Percentiles rank a stretch among this genome's conserved stretches.
These are phyloP conservation scores for Trametes punicea DNA, from an alignment of 768 basidiomycete species.

Conservation along the genomic window DNA sequence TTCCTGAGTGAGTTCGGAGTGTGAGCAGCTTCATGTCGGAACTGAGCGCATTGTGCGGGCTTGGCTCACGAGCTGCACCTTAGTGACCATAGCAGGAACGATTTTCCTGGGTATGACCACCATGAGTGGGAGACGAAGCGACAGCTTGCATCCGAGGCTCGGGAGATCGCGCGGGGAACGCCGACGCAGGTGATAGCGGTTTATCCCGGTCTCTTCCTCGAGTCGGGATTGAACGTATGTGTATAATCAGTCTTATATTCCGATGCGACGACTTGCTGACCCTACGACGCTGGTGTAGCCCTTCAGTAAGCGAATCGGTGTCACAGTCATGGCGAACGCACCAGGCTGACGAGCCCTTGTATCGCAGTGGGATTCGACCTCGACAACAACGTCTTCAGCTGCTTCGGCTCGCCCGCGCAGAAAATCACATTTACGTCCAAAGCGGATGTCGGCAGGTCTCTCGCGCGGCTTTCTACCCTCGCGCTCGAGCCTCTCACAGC, in stretches of 20 bases:
- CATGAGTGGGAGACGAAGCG: conserved; percentile 12
- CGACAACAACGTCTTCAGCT: conserved; percentile 12
- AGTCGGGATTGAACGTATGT: conserved; percentile 3
- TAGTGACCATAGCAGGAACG: conserved; percentile 20
- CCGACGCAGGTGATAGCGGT: conserved; percentile 20
- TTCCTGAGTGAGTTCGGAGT: conserved; percentile 21
- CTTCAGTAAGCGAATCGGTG: background rate
- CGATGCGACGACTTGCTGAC: background rate
- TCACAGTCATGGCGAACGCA: too few relatives aligned
- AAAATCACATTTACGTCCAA: conserved; percentile 16
- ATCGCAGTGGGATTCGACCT: conserved; percentile 23
- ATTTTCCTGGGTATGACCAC: conserved; percentile 20
- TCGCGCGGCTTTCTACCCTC: conserved; percentile 18
- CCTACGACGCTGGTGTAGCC: background rate
- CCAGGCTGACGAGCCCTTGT: background rate
- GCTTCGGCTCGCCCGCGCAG: conserved; percentile 14
- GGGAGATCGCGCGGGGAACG: background rate
- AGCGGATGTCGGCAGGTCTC: conserved; percentile 15
- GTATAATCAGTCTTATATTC: background rate
- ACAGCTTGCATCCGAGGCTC: conserved; percentile 2
- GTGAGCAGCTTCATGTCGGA: background rate
- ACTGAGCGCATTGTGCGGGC: background rate
- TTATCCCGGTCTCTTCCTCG: conserved; percentile 21
- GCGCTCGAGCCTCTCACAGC: conserved; percentile 9
- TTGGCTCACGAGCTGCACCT: background rate